Evolutionary conservation across 1,284 basidiomycete species (phyloP).

Genomic region (Amylostereum areolatum): DNA sequence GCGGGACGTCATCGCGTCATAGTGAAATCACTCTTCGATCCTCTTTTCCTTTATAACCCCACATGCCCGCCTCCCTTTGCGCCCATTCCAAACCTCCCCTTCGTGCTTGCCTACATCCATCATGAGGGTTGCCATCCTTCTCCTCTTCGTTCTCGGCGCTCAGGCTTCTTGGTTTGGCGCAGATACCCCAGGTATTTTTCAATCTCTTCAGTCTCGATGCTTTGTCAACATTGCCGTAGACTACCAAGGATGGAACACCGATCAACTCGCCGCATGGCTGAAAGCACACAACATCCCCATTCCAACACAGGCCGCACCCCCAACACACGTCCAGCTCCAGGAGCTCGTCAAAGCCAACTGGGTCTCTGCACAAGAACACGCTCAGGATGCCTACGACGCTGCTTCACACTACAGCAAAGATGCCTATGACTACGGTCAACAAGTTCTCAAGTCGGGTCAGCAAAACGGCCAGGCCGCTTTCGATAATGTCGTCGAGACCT

Average conservation of each 20-base stretch:
- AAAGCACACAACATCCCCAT: slow-evolving; percentile 55
- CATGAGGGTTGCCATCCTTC: slow-evolving; percentile 35
- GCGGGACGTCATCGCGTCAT: too few relatives aligned
- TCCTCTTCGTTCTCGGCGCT: slow-evolving; percentile 31
- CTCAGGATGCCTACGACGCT: slow-evolving; percentile 51
- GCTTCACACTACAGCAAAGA: slow-evolving; percentile 53
- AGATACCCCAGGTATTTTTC: slow-evolving; percentile 22
- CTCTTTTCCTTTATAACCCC: too few relatives aligned
- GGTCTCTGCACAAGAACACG: slow-evolving; percentile 52
- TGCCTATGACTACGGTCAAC: slow-evolving; percentile 23
- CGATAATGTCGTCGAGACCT: slow-evolving; percentile 48
- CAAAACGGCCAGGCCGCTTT: slow-evolving; percentile 8
- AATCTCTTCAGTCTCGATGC: slow-evolving; percentile 9
- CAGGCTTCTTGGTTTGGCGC: slow-evolving; percentile 54
- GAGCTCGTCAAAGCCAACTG: slow-evolving; percentile 61
- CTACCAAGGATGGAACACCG: slow-evolving; percentile 58
- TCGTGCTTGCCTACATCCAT: too few relatives aligned
- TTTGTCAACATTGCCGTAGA: slow-evolving; percentile 26
- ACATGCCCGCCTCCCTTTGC: too few relatives aligned
- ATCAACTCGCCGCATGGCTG: slow-evolving; percentile 67
- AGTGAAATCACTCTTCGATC: too few relatives aligned
- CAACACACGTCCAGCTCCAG: slow-evolving; percentile 42
- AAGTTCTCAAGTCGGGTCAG: slow-evolving; percentile 8
- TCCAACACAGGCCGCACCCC: slow-evolving; percentile 40
- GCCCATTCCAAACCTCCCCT: too few relatives aligned